Percentiles rank a stretch among this genome's conserved stretches.
Evolutionary conservation across 768 basidiomycete genomes (phyloP).

Genomic region (Lactarius quietus): DNA sequence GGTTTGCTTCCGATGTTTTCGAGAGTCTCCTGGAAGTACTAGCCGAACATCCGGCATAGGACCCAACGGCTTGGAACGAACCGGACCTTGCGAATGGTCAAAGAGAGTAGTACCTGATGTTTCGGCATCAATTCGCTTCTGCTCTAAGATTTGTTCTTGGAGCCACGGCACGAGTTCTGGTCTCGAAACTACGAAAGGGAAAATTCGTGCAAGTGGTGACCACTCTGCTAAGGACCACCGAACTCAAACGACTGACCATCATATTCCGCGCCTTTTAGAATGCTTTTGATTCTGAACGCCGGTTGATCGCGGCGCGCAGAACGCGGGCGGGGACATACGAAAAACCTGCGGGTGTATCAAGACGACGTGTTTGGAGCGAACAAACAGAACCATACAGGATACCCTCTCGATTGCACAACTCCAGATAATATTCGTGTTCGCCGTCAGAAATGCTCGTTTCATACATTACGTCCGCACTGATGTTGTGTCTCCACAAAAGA

Average conservation of each 20-base stretch:
- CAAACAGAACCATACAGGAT: constrained; percentile 54
- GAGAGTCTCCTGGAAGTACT: constrained; percentile 61
- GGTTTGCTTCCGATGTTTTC: constrained; percentile 69
- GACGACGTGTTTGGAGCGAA: not conserved
- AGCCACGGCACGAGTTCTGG: constrained; percentile 74
- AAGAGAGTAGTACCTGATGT: constrained; percentile 54
- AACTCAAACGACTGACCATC: constrained; percentile 47
- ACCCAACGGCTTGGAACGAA: constrained; percentile 37
- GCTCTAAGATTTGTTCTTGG: constrained; percentile 73
- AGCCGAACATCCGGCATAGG: constrained; percentile 52
- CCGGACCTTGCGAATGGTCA: constrained; percentile 35
- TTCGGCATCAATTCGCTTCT: constrained; percentile 66
- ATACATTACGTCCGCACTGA: constrained; percentile 87
- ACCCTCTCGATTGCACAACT: constrained; percentile 73
- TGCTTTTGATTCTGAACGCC: constrained; percentile 80
- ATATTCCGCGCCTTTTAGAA: constrained; percentile 71
- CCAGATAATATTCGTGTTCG: constrained; percentile 63
- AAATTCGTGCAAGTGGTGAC: constrained; percentile 3
- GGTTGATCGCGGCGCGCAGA: constrained; percentile 53
- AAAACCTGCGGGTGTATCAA: constrained; percentile 39
- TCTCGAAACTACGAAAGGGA: constrained; percentile 42
- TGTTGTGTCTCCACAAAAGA: constrained; percentile 74
- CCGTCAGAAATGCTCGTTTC: constrained; percentile 62
- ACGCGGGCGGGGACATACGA: constrained; percentile 53
- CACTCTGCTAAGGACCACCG: not conserved